phyloP scores from a whole-genome alignment of 169 alveolate genomes.

The Plasmodium blacklocki region DNA sequence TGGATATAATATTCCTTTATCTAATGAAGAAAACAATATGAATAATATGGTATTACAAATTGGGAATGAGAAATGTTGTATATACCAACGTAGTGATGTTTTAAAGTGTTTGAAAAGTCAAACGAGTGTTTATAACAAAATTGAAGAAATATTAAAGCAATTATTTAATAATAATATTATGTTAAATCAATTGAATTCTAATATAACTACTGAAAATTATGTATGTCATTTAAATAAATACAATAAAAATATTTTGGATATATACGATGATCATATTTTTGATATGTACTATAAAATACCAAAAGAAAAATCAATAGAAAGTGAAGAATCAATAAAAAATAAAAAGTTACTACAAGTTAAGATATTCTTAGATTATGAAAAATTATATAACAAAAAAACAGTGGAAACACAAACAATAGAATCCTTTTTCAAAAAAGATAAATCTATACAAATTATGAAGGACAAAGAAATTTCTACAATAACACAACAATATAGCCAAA shows the following conservation, averaged over 20 bases:
- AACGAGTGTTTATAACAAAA: conserved; percentile 12
- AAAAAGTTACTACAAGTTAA: conserved; percentile 61
- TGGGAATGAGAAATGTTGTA: background rate
- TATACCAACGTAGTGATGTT: conserved; percentile 1
- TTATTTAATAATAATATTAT: conserved; percentile 11
- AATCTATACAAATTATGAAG: conserved; percentile 46
- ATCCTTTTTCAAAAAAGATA: conserved; percentile 62
- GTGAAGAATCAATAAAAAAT: conserved; percentile 60
- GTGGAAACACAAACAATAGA: conserved; percentile 74
- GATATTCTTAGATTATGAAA: conserved; percentile 71
- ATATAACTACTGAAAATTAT: conserved; percentile 6
- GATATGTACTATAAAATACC: conserved; percentile 34
- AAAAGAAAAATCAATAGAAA: conserved; percentile 29
- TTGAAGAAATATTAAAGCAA: conserved; percentile 4
- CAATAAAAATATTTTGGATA: conserved; percentile 16
- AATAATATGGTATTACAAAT: background rate
- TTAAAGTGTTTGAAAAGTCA: conserved; percentile 16
- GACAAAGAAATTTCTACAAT: conserved; percentile 45
- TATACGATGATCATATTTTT: conserved; percentile 50
- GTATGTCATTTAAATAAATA: conserved; percentile 28
- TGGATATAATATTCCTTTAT: background rate
- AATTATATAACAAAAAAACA: conserved; percentile 61
- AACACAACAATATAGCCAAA: conserved; percentile 45
- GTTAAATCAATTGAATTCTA: background rate
- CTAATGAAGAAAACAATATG: background rate